These are phyloP conservation scores for Phaeosphaeriaceae sp. DNA, from an alignment of 2,329 filamentous ascomycete genomes.

Conservation along the genomic window DNA sequence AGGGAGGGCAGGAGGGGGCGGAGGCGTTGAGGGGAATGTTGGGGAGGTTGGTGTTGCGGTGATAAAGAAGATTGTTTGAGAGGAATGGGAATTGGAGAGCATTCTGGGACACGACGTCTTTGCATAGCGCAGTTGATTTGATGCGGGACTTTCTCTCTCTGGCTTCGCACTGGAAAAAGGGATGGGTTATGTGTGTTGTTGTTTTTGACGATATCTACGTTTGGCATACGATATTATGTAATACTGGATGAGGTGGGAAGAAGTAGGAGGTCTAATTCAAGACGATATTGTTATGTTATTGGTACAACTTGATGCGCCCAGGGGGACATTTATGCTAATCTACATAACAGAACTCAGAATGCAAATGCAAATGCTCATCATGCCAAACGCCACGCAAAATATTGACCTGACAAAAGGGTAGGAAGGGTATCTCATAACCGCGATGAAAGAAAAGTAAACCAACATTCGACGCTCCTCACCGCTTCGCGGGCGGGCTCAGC, in stretches of 20 bases:
- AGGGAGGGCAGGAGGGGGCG: conserved; percentile 45
- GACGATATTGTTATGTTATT: no score
- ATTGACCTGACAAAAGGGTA: not conserved
- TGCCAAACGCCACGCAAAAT: not conserved
- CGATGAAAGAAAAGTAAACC: not conserved
- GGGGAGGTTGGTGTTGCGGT: conserved; percentile 47
- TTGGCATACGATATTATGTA: no score
- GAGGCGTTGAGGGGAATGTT: conserved; percentile 51
- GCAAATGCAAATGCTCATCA: not conserved
- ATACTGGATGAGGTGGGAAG: no score
- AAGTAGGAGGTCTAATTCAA: no score
- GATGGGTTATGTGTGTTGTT: no score
- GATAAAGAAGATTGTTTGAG: conserved; percentile 9
- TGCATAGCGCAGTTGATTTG: not conserved
- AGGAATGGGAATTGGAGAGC: no score
- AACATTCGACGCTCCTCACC: not conserved
- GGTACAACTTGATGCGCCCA: no score
- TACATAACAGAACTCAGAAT: no score
- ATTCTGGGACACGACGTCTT: conserved; percentile 24
- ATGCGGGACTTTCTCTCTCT: no score
- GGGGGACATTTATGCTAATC: no score
- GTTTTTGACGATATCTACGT: no score
- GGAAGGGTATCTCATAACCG: not conserved
- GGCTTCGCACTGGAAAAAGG: no score
- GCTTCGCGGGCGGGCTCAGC: not conserved